phyloP scores from a whole-genome alignment of 192 early-diverging fungal genomes.

The Diversispora eburnea region DNA sequence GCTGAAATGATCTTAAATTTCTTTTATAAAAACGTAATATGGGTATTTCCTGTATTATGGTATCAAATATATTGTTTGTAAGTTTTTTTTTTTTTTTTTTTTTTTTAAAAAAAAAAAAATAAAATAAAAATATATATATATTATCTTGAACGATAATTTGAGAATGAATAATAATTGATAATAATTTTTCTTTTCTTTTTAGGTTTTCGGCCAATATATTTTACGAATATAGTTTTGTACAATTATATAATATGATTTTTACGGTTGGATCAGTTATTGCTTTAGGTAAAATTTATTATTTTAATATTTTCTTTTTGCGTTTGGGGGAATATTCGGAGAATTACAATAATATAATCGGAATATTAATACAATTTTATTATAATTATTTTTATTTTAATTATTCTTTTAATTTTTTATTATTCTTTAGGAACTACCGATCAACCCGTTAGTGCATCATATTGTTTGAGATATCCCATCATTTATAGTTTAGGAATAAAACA shows the following conservation, averaged over 20 bases:
- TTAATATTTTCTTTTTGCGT: background rate
- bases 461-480: slow-evolving; percentile 57
- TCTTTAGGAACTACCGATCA: slow-evolving; percentile 64
- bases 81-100: background rate
- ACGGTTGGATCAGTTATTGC: slow-evolving; percentile 66
- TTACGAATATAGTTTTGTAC: slow-evolving; percentile 89
- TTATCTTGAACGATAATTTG: background rate
- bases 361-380: too few species aligned
- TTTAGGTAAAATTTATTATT: slow-evolving; percentile 35
- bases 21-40: slow-evolving; percentile 96
- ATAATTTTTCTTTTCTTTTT: slow-evolving; percentile 4
- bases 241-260: slow-evolving; percentile 81
- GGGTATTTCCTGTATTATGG: slow-evolving; percentile 91
- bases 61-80: slow-evolving; percentile 89
- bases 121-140: slow-evolving; percentile 6
- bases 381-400: background rate
- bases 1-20: slow-evolving; percentile 88
- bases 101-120: too few species aligned
- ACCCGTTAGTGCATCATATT: slow-evolving; percentile 57
- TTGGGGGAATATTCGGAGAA: too few species aligned
- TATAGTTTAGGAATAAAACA: slow-evolving; percentile 86
- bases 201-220: slow-evolving; percentile 86
- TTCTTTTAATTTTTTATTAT: background rate
- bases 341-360: too few species aligned
- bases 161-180: too few species aligned